Conservation (phyloP, 306 rosid species). For the Carpinus viminea region DNA sequence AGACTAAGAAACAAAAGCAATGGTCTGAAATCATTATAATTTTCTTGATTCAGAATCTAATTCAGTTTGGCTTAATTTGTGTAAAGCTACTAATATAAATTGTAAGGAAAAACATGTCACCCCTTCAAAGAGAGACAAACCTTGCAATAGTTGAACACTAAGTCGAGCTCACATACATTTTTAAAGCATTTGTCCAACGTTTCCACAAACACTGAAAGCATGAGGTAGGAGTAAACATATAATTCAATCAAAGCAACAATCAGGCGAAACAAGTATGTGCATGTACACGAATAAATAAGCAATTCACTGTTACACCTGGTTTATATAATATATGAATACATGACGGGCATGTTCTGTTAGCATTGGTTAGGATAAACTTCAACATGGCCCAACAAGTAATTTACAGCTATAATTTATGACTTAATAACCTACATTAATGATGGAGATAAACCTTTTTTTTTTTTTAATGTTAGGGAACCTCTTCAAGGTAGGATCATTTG, state of each 20-base stretch:
- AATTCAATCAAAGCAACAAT: conserved; percentile 12
- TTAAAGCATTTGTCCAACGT: conserved; percentile 95
- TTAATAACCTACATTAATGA: background rate
- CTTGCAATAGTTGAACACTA: conserved; percentile 95
- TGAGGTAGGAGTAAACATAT: conserved; percentile 32
- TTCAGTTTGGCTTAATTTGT: background rate
- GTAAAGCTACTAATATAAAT: background rate
- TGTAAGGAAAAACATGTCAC: background rate
- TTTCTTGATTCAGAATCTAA: background rate
- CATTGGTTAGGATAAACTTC: background rate
- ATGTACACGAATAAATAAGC: background rate
- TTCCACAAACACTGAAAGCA: conserved; percentile 88
- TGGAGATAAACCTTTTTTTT: background rate
- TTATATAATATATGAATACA: background rate
- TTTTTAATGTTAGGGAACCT: too few relatives aligned
- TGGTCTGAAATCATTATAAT: background rate
- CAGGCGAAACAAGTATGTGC: conserved; percentile 2
- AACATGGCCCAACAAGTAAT: background rate
- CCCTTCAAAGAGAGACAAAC: conserved; percentile 27
- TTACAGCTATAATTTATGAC: background rate
- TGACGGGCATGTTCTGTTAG: background rate
- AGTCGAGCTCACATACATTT: conserved; percentile 93
- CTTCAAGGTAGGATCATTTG: too few relatives aligned
- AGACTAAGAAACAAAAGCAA: background rate
- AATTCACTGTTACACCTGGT: too few relatives aligned